Percentiles rank a stretch among this genome's conserved stretches.
Evolutionary conservation across 352 stramenopile species (phyloP).

Genomic region (Pythium pyrilobum): DNA sequence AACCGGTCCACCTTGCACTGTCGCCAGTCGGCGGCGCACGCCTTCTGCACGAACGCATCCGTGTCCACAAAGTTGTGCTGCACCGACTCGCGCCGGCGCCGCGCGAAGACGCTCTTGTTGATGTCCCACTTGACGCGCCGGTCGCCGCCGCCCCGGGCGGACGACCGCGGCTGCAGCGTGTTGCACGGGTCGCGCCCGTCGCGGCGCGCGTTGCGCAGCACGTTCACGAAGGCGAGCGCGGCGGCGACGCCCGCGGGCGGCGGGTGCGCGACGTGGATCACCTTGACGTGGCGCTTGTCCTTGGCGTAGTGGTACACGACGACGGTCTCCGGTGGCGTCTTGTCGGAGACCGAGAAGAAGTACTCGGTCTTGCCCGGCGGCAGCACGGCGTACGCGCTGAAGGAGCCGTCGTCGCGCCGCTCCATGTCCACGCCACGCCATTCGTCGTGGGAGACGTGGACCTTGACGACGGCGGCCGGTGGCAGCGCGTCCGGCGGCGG

Average conservation of each 20-base stretch:
- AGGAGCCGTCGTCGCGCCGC: conserved; percentile 46
- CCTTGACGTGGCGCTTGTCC: conserved; percentile 32
- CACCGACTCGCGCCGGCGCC: conserved; percentile 49
- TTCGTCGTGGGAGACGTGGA: conserved; percentile 69
- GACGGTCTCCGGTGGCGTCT: conserved; percentile 7
- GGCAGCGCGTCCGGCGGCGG: conserved; percentile 32
- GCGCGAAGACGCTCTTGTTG: conserved; percentile 72
- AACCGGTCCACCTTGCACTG: conserved; percentile 79
- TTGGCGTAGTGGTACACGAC: conserved; percentile 41
- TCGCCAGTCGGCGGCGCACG: conserved; percentile 56
- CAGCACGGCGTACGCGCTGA: conserved; percentile 52
- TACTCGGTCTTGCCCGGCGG: conserved; percentile 71
- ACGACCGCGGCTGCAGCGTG: conserved; percentile 54
- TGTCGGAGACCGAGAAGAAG: conserved; percentile 55
- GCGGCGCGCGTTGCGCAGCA: conserved; percentile 40
- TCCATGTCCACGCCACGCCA: conserved; percentile 70
- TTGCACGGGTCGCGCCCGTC: conserved; percentile 70
- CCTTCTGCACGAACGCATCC: conserved; percentile 57
- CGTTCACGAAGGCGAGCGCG: conserved; percentile 40
- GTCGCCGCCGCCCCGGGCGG: conserved; percentile 32
- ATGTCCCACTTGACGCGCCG: conserved; percentile 57
- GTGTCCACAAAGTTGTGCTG: conserved; percentile 65
- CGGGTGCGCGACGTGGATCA: conserved; percentile 15
- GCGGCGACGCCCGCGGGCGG: conserved; percentile 18
- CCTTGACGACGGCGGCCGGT: conserved; percentile 30